Base-by-base conservation (phyloP, 768 basidiomycete species). In the Hemileccinum impolitum region DNA sequence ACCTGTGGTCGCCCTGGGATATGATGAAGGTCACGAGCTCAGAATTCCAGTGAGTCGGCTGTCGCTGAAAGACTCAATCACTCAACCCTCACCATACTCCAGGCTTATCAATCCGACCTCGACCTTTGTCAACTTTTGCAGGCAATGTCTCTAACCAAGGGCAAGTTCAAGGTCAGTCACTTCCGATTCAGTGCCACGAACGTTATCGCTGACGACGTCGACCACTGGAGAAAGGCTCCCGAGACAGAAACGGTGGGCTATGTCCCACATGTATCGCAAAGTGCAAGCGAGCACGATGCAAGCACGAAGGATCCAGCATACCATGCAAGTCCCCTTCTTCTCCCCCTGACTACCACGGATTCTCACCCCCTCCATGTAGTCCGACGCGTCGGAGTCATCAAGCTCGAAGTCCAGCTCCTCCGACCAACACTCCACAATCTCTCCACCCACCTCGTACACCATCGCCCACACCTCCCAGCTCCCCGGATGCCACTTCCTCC, bases 401-500 rank as follows among this genome's bases (percentile, higher is more conserved):
- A 74, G 54, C 57, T 69, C 71, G 75, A 73, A 59, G 55, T 68
- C 66, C 68, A 72, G 60, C 58, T 67, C 55, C 65, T 69, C 53
- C 68, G 67, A 51, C 47, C 59, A 17, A 43, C 51, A 39, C 53
- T 48, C 36, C 41, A 52, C 45, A 52, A 50, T 50, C 39, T 21
- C 35, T 49, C 51, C 14, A 10, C 52, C 47, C 57, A 60, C 53
- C 43, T 56, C 51, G 3, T 55, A 55, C 50, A 56, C 25, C 35
- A 28, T 13, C 55, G 56, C 23, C 6, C 48, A 15, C 12, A 37
- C n/a, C 43, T 54, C 52, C 34, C 50, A 32, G 10, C 54, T 60
- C 47, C 73, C 70, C 68, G 83, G 81, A 53, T 85, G 83, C 74
- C 79, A 75, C 44, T 84, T 80, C 64, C 77, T 85, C 41, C 78